These are phyloP conservation scores for Elongisporangium anandrum DNA, from an alignment of 352 stramenopile genomes.

Conservation along the genomic window DNA sequence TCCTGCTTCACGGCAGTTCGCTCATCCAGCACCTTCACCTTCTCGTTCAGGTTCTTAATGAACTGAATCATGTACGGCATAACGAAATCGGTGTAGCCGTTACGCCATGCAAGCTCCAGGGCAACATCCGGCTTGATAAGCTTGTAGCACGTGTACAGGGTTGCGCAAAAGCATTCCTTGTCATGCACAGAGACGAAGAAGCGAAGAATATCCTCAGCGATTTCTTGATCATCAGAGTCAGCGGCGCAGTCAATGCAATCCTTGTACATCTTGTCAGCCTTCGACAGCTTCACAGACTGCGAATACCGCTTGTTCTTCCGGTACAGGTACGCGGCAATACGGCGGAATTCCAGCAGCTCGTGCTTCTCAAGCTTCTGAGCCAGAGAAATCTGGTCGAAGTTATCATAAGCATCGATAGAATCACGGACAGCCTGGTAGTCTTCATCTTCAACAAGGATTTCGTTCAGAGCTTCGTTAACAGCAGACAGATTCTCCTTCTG, in stretches of 20 bases:
- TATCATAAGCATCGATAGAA: conserved; percentile 98
- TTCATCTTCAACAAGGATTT: conserved; percentile 96
- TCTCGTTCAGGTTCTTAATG: conserved; percentile 94
- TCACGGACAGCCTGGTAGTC: conserved; percentile 97
- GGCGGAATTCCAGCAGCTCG: conserved; percentile 99
- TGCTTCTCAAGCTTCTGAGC: conserved; percentile 99
- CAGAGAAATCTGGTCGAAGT: conserved; percentile 99
- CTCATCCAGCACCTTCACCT: conserved; percentile 92
- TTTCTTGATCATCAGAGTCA: conserved; percentile 93
- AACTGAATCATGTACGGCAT: conserved; percentile 99
- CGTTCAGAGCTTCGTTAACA: conserved; percentile 99
- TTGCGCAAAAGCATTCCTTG: conserved; percentile 99
- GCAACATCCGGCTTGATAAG: conserved; percentile 98
- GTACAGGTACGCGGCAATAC: conserved; percentile 99
- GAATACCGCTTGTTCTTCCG: conserved; percentile 99
- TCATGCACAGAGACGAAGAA: conserved; percentile 99
- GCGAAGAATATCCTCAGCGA: conserved; percentile 96
- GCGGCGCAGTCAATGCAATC: conserved; percentile 99
- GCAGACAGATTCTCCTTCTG: conserved; percentile 98
- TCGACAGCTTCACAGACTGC: conserved; percentile 98
- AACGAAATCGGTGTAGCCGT: conserved; percentile 98
- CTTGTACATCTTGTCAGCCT: conserved; percentile 99
- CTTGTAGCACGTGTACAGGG: conserved; percentile 98
- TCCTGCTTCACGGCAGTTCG: conserved; percentile 83
- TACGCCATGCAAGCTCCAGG: conserved; percentile 98